These are phyloP conservation scores for Gryganskiella cystojenkinii DNA, from an alignment of 192 early-diverging fungal species.

Conservation along the genomic window DNA sequence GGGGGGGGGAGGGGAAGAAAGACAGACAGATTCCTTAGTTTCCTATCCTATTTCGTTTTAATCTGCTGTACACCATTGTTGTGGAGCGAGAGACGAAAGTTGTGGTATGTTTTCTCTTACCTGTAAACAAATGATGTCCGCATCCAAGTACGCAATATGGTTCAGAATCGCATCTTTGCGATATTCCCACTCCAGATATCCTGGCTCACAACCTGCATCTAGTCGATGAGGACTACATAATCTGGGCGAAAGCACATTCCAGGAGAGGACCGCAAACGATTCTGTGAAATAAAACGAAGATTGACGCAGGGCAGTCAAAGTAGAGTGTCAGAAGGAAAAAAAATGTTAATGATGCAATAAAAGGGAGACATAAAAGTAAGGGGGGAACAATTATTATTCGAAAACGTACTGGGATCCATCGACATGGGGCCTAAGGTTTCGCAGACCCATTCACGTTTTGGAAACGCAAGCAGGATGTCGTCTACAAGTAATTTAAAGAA, in stretches of 20 bases:
- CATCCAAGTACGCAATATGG: conserved; percentile 44
- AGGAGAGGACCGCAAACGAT: conserved; percentile 47
- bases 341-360: conserved; percentile 6
- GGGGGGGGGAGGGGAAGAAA: neutral
- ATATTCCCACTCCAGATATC: conserved; percentile 38
- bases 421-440: conserved; percentile 39
- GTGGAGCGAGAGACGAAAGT: neutral
- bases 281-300: conserved; percentile 1
- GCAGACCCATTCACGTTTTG: conserved; percentile 44
- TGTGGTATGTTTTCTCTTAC: neutral
- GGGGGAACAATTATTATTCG: neutral
- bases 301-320: neutral
- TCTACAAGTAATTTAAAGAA: conserved; percentile 11
- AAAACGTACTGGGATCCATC: conserved; percentile 41
- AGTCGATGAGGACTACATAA: conserved; percentile 36
- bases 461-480: conserved; percentile 35
- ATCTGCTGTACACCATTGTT: neutral
- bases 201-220: conserved; percentile 32
- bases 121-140: conserved; percentile 48
- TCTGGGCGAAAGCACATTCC: conserved; percentile 49
- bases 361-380: neutral
- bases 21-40: neutral
- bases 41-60: neutral
- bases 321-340: neutral
- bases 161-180: conserved; percentile 47